Conservation (phyloP, 163 green algal species). For the Smithsoniella earleae region DNA sequence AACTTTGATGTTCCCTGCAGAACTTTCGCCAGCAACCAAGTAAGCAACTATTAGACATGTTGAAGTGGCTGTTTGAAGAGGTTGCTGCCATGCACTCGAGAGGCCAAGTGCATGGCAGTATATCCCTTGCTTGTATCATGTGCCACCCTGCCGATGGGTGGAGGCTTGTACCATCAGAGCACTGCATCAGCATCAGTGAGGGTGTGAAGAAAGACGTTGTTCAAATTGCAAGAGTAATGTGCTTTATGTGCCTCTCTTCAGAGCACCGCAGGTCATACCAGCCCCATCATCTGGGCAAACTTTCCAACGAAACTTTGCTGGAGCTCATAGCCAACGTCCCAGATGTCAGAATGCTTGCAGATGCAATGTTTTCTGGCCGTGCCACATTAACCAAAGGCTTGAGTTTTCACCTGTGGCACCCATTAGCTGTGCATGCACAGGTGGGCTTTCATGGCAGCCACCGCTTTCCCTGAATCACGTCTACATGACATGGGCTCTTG, state of each 20-base stretch:
- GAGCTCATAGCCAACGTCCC: constrained; percentile 17
- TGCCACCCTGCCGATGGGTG: constrained; percentile 19
- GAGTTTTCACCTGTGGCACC: constrained; percentile 18
- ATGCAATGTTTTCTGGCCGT: constrained; percentile 28
- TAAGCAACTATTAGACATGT: constrained; percentile 25
- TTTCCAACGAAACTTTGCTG: neutral
- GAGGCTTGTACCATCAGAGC: constrained; percentile 1
- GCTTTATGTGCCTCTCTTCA: constrained; percentile 29
- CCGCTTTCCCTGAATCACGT: too few species aligned
- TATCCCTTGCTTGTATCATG: constrained; percentile 18
- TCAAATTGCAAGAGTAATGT: neutral
- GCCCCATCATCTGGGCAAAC: neutral
- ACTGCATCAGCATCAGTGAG: neutral
- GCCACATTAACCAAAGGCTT: neutral
- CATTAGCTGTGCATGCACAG: constrained; percentile 25
- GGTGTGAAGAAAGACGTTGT: neutral
- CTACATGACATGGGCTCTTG: too few species aligned
- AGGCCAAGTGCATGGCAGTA: constrained; percentile 1
- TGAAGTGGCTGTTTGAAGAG: constrained; percentile 29
- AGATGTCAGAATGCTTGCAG: constrained; percentile 28
- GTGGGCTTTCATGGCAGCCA: too few species aligned
- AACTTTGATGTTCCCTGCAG: too few species aligned
- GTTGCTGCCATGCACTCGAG: neutral
- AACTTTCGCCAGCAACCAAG: constrained; percentile 24
- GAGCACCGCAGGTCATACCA: constrained; percentile 16